A percentile compares a stretch with the other conserved stretches of the same genome.
Evolutionary conservation across 306 rosid species (phyloP).

Genomic region (Morella rubra): DNA sequence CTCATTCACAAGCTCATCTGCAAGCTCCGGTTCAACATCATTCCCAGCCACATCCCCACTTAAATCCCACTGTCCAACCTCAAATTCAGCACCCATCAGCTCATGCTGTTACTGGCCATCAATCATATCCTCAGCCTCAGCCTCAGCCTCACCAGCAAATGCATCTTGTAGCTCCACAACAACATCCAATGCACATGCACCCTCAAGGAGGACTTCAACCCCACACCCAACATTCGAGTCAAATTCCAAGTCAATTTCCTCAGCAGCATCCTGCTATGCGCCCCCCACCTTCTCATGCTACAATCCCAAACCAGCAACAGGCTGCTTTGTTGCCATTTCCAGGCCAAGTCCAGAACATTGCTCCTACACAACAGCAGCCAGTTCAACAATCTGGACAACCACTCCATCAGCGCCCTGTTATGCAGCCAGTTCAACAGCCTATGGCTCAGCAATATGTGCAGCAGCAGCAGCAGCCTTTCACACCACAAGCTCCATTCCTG

Average conservation of each 20-base stretch:
- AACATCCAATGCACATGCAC: constrained; percentile 38
- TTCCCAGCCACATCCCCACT: constrained; percentile 46
- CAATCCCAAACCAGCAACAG: constrained; percentile 68
- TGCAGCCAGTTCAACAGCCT: constrained; percentile 56
- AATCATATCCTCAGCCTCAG: constrained; percentile 64
- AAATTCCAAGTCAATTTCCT: constrained; percentile 59
- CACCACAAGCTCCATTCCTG: constrained; percentile 33
- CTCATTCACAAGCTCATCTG: constrained; percentile 60
- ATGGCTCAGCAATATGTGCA: constrained; percentile 44
- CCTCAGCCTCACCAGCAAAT: constrained; percentile 54
- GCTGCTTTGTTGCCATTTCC: constrained; percentile 52
- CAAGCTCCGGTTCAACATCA: constrained; percentile 41
- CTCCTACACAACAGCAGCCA: constrained; percentile 54
- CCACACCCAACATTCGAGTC: constrained; percentile 53
- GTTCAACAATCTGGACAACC: constrained; percentile 61
- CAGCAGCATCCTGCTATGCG: constrained; percentile 58
- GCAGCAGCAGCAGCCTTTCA: constrained; percentile 45
- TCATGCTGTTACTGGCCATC: constrained; percentile 65
- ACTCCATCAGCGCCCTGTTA: constrained; percentile 51
- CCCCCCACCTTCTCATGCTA: constrained; percentile 57
- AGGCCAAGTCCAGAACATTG: constrained; percentile 56
- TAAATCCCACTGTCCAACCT: constrained; percentile 48
- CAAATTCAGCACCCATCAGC: constrained; percentile 58
- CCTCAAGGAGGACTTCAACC: constrained; percentile 55
- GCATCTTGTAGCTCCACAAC: constrained; percentile 61